A percentile compares a stretch with the other conserved stretches of the same genome.
These are phyloP conservation scores for Sextonia rubra DNA, from an alignment of 164 flowering plant species.

Conservation along the genomic window DNA sequence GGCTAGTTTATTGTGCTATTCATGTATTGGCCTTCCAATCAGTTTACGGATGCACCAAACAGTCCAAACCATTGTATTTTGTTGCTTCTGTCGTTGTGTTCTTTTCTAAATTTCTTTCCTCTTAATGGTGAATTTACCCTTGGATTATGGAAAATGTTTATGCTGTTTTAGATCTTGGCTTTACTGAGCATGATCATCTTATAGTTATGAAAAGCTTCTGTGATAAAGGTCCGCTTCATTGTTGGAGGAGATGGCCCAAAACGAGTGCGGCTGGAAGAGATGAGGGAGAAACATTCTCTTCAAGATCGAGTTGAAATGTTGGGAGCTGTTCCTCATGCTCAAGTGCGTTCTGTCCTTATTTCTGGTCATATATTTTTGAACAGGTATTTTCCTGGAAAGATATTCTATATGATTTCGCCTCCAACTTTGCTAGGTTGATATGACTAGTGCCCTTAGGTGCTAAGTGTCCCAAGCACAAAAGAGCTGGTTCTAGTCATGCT, in stretches of 20 bases:
- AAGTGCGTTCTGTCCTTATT: slow-evolving; percentile 75
- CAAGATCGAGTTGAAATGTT: slow-evolving; percentile 98
- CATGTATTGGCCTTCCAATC: too few relatives aligned
- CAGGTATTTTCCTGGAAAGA: slow-evolving; percentile 34
- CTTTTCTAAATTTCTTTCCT: too few relatives aligned
- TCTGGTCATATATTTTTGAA: slow-evolving; percentile 93
- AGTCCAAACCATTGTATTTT: too few relatives aligned
- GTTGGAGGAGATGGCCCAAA: slow-evolving; percentile 99
- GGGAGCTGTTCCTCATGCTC: slow-evolving; percentile 97
- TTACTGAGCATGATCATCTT: background rate
- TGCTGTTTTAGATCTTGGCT: background rate
- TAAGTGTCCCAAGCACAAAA: too few relatives aligned
- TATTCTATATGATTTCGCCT: background rate
- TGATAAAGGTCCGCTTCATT: slow-evolving; percentile 74
- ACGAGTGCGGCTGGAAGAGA: slow-evolving; percentile 86
- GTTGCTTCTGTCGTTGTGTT: too few relatives aligned
- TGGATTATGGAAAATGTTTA: background rate
- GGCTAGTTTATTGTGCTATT: background rate
- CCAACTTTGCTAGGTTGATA: background rate
- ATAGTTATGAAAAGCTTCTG: slow-evolving; percentile 4
- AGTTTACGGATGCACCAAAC: too few relatives aligned
- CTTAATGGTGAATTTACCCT: background rate
- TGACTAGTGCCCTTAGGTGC: too few relatives aligned
- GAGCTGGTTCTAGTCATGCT: too few relatives aligned
- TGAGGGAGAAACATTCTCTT: slow-evolving; percentile 93